Evolutionary conservation across 495 filamentous ascomycete genomes (phyloP).

Genomic region (Annulohypoxylon stygium): DNA sequence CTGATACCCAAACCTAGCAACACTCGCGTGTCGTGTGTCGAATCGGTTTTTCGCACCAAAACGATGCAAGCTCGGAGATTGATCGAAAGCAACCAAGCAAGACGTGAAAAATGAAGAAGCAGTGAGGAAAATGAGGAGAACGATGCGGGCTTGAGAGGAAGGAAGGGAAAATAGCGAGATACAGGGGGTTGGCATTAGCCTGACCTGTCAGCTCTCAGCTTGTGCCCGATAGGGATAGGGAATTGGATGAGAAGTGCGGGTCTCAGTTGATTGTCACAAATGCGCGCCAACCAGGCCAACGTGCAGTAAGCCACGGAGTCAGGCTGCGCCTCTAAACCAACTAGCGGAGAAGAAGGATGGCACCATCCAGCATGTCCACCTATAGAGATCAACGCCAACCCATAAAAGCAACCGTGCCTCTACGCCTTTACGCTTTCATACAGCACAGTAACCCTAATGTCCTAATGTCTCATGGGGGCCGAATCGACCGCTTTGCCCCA

Average conservation of each 20-base stretch:
- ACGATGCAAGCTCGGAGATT: constrained; percentile 19
- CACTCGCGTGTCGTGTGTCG: neutral
- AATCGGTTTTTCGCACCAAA: constrained; percentile 23
- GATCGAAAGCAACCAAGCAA: constrained; percentile 18
- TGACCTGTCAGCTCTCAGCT: constrained; percentile 47
- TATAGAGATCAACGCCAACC: constrained; percentile 35
- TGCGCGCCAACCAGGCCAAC: constrained; percentile 40
- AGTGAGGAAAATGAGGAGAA: constrained; percentile 31
- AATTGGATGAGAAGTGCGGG: constrained; percentile 39
- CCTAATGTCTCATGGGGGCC: constrained; percentile 17
- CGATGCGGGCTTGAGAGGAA: constrained; percentile 30
- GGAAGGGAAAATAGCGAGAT: constrained; percentile 34
- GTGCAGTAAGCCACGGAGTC: constrained; percentile 40
- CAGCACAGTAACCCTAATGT: constrained; percentile 7
- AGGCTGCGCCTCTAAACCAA: constrained; percentile 38
- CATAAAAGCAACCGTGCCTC: constrained; percentile 21
- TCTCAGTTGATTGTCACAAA: constrained; percentile 39
- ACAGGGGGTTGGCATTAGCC: constrained; percentile 38
- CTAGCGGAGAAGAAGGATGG: constrained; percentile 36
- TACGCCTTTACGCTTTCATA: constrained; percentile 14
- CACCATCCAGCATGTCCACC: constrained; percentile 37
- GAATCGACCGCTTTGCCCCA: constrained; percentile 13
- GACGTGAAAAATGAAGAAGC: constrained; percentile 30
- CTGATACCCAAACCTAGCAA: constrained; percentile 26
- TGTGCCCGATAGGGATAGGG: constrained; percentile 43